Conservation (phyloP, 1,139 yeast species). For the Zhuliangozyma parablackwelliae region DNA sequence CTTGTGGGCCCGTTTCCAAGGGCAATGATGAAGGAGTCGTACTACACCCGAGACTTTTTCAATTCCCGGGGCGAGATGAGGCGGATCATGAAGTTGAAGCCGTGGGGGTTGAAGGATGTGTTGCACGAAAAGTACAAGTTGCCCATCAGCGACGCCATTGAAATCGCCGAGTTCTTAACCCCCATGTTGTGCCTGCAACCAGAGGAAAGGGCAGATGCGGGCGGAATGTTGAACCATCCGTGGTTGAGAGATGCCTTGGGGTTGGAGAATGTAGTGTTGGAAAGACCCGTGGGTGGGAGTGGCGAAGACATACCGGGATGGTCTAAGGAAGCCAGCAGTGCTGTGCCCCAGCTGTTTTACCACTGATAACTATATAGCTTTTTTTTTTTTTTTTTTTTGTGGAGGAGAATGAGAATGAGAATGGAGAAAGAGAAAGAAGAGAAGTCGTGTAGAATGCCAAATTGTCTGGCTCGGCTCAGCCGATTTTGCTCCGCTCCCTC, state of each 20-base stretch:
- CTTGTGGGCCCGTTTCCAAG: slow-evolving; percentile 43
- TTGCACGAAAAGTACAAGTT: slow-evolving; percentile 59
- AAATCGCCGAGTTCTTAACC: slow-evolving; percentile 57
- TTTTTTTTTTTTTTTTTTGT: no score
- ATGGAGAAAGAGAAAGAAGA: no score
- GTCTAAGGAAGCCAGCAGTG: slow-evolving; percentile 35
- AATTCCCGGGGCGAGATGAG: slow-evolving; percentile 51
- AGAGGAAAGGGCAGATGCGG: slow-evolving; percentile 70
- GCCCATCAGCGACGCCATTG: slow-evolving; percentile 47
- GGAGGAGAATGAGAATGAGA: no score
- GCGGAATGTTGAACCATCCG: slow-evolving; percentile 72
- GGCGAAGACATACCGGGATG: slow-evolving; percentile 81
- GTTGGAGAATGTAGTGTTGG: slow-evolving; percentile 50
- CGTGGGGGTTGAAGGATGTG: slow-evolving; percentile 48
- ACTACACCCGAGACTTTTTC: slow-evolving; percentile 41
- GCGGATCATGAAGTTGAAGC: slow-evolving; percentile 50
- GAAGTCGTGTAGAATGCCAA: no score
- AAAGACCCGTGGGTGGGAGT: slow-evolving; percentile 55
- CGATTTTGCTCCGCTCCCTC: no score
- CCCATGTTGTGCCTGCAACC: slow-evolving; percentile 78
- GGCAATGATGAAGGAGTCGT: slow-evolving; percentile 40
- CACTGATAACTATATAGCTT: neutral
- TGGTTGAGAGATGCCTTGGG: slow-evolving; percentile 70
- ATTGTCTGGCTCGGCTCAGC: no score
- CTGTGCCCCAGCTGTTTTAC: neutral